A percentile compares a stretch with the other conserved stretches of the same genome.
phyloP scores from a whole-genome alignment of 441 rosid species.

The Sinapis alba region DNA sequence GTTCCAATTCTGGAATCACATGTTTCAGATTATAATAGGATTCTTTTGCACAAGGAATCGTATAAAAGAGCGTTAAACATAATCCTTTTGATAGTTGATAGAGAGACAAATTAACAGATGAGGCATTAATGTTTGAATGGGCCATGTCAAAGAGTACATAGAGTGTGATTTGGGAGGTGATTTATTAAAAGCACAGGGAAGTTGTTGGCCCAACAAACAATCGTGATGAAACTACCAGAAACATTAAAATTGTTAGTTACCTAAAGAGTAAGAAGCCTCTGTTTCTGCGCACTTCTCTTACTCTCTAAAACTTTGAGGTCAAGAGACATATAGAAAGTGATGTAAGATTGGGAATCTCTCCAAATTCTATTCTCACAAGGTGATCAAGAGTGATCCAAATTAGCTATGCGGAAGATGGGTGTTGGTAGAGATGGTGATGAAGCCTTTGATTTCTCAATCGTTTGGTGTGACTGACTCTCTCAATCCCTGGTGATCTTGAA shows the following conservation, averaged over 20 bases:
- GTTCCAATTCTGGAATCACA: not conserved
- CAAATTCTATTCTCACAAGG: no score
- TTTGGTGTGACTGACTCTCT: no score
- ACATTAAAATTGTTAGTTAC: slow-evolving; percentile 15
- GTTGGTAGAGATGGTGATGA: no score
- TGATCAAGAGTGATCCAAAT: no score
- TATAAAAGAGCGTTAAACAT: not conserved
- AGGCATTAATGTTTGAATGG: slow-evolving; percentile 25
- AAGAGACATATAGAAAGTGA: not conserved
- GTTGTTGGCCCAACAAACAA: slow-evolving; percentile 39
- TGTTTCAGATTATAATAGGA: not conserved
- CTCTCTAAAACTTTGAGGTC: not conserved
- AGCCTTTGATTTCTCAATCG: no score
- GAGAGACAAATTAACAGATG: slow-evolving; percentile 3
- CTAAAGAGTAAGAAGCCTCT: not conserved
- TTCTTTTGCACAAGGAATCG: not conserved
- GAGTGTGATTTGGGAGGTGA: slow-evolving; percentile 26
- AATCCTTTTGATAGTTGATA: not conserved
- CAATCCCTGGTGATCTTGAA: no score
- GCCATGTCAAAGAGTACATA: not conserved
- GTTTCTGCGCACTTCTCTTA: slow-evolving; percentile 11
- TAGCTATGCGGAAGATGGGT: no score
- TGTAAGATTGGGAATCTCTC: no score
- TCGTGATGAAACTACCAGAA: not conserved
- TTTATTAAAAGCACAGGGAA: slow-evolving; percentile 30